A percentile compares a stretch with the other conserved stretches of the same genome.
phyloP scores from a whole-genome alignment of 1,284 basidiomycete genomes.

The Apiotrichum laibachii region DNA sequence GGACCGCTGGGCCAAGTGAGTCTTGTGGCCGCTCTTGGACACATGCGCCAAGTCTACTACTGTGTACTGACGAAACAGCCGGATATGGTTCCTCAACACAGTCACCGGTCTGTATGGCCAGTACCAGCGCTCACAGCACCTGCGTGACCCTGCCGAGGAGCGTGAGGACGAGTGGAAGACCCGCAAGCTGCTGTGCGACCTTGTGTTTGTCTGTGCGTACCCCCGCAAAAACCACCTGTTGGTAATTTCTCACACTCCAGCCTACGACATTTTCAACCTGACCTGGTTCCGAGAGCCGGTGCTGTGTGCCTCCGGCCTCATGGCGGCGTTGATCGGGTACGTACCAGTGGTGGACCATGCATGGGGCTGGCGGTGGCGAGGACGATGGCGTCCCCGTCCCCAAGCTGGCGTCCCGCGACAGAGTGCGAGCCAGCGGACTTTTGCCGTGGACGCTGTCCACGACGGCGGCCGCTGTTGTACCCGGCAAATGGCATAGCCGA shows the following conservation, averaged over 20 bases:
- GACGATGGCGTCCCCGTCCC: neutral
- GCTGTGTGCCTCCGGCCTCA: conserved; percentile 39
- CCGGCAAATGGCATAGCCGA: no score
- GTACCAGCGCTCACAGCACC: conserved; percentile 20
- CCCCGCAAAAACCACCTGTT: neutral
- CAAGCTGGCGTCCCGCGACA: neutral
- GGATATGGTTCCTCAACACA: conserved; percentile 44
- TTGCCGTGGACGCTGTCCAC: neutral
- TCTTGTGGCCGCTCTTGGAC: neutral
- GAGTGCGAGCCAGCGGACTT: neutral
- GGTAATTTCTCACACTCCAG: conserved; percentile 18
- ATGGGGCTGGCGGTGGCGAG: neutral
- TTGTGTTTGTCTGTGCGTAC: conserved; percentile 46
- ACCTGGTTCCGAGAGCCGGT: conserved; percentile 40
- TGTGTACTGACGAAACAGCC: conserved; percentile 22
- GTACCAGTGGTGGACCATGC: conserved; percentile 12
- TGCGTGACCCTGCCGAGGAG: conserved; percentile 16
- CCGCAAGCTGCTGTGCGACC: conserved; percentile 41
- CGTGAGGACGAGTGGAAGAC: conserved; percentile 34
- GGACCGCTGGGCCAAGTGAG: conserved; percentile 44
- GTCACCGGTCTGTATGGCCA: conserved; percentile 41
- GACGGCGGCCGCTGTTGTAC: neutral
- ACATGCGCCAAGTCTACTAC: conserved; percentile 1
- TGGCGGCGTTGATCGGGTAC: conserved; percentile 41
- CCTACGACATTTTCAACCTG: conserved; percentile 45